Conservation (phyloP, 192 early-diverging fungal genomes). For the Coemansia interrupta region DNA sequence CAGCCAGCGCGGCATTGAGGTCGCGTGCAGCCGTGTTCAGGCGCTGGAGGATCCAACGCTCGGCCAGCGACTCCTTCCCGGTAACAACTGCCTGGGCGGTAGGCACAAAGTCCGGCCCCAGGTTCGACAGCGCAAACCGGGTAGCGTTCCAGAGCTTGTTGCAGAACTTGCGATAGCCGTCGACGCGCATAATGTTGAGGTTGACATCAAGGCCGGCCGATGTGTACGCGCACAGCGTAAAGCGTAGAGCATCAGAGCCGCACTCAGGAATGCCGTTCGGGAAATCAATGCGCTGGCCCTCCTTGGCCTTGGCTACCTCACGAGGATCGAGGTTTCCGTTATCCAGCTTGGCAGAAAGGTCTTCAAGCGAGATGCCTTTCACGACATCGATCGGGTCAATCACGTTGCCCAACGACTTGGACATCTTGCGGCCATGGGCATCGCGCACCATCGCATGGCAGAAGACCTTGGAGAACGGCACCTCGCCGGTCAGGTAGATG, state of each 20-base stretch:
- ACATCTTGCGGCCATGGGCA: slow-evolving; percentile 98
- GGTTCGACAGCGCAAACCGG: slow-evolving; percentile 91
- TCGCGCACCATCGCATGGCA: slow-evolving; percentile 98
- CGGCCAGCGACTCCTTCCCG: slow-evolving; percentile 83
- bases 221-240: slow-evolving; percentile 75
- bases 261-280: slow-evolving; percentile 97
- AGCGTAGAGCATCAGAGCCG: slow-evolving; percentile 92
- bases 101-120: slow-evolving; percentile 85
- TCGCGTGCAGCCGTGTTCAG: slow-evolving; percentile 79
- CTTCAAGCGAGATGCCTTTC: slow-evolving; percentile 80
- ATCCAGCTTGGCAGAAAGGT: slow-evolving; percentile 72
- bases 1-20: slow-evolving; percentile 68
- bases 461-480: slow-evolving; percentile 92
- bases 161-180: slow-evolving; percentile 99
- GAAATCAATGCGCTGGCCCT: slow-evolving; percentile 82
- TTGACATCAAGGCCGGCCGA: slow-evolving; percentile 84
- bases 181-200: slow-evolving; percentile 91
- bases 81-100: slow-evolving; percentile 53
- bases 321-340: slow-evolving; percentile 85
- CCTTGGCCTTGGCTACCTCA: slow-evolving; percentile 84
- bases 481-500: slow-evolving; percentile 90
- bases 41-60: slow-evolving; percentile 89
- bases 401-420: slow-evolving; percentile 94
- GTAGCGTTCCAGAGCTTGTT: slow-evolving; percentile 99
- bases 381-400: slow-evolving; percentile 97